These are phyloP conservation scores for Daldinia concentrica DNA, from an alignment of 495 filamentous ascomycete species.

Conservation along the genomic window DNA sequence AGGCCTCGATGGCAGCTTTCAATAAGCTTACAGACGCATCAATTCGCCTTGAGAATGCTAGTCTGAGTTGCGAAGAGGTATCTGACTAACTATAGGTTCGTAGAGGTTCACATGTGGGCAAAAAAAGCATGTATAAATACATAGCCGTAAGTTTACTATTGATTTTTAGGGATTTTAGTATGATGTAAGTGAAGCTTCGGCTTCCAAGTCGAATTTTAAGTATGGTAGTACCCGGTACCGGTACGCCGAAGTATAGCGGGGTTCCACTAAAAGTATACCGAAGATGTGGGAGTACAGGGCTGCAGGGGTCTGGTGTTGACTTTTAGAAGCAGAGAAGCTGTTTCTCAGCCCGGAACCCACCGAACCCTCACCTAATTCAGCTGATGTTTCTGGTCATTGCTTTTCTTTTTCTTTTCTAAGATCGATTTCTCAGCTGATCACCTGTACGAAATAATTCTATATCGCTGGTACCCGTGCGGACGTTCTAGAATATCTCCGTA, in stretches of 20 bases:
- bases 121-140: slow-evolving; percentile 15
- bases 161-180: slow-evolving; percentile 9
- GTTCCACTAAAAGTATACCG: slow-evolving; percentile 34
- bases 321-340: background rate
- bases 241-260: slow-evolving; percentile 30
- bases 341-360: slow-evolving; percentile 34
- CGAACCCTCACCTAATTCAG: slow-evolving; percentile 29
- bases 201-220: slow-evolving; percentile 28
- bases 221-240: slow-evolving; percentile 22
- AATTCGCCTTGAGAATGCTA: slow-evolving; percentile 27
- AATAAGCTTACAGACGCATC: slow-evolving; percentile 27
- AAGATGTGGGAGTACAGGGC: slow-evolving; percentile 18
- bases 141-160: slow-evolving; percentile 17
- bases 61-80: background rate
- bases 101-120: background rate
- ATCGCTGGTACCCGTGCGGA: background rate
- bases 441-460: background rate
- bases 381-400: slow-evolving; percentile 21
- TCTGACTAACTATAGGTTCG: slow-evolving; percentile 18
- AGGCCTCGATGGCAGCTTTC: slow-evolving; percentile 37
- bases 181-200: slow-evolving; percentile 47
- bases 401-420: slow-evolving; percentile 7
- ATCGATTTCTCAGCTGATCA: slow-evolving; percentile 21
- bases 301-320: background rate
- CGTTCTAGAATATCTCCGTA: slow-evolving; percentile 9